These are phyloP conservation scores for Andrographis paniculata DNA, from an alignment of 305 asterid species.

Conservation along the genomic window DNA sequence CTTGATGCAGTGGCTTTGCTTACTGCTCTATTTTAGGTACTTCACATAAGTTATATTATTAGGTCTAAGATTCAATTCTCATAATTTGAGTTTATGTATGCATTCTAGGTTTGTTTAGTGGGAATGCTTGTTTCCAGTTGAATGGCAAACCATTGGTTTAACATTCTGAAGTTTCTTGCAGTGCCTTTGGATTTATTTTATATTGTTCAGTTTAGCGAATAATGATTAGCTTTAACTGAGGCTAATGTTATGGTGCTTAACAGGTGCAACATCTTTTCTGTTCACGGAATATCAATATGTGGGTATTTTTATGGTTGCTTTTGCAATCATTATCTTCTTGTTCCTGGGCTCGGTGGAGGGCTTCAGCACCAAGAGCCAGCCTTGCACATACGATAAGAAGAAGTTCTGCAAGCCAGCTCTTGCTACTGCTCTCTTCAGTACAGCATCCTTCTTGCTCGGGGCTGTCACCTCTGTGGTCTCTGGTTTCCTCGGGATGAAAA, in stretches of 20 bases:
- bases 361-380: conserved; percentile 56
- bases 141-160: not conserved
- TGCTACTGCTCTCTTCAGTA: conserved; percentile 72
- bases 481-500: conserved; percentile 87
- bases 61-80: not conserved
- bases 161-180: not conserved
- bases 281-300: conserved; percentile 67
- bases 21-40: not conserved
- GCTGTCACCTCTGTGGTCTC: conserved; percentile 70
- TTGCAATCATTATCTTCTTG: conserved; percentile 69
- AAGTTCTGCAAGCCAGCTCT: conserved; percentile 77
- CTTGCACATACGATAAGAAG: conserved; percentile 50
- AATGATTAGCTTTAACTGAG: not conserved
- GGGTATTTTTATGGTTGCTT: conserved; percentile 71
- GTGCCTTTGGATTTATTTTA: not conserved
- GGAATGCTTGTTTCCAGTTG: not conserved
- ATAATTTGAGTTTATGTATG: not conserved
- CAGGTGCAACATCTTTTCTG: conserved; percentile 78
- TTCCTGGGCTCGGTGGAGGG: conserved; percentile 80
- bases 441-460: conserved; percentile 66
- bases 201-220: not conserved
- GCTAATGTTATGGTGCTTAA: conserved; percentile 9
- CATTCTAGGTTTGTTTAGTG: not conserved
- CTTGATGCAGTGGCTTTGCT: too few species aligned
- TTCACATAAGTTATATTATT: not conserved